Evolutionary conservation across 2,329 filamentous ascomycete genomes (phyloP), one percentile per base, ranked within the genome.

Genomic region (Lasiodiplodia gonubiensis): DNA sequence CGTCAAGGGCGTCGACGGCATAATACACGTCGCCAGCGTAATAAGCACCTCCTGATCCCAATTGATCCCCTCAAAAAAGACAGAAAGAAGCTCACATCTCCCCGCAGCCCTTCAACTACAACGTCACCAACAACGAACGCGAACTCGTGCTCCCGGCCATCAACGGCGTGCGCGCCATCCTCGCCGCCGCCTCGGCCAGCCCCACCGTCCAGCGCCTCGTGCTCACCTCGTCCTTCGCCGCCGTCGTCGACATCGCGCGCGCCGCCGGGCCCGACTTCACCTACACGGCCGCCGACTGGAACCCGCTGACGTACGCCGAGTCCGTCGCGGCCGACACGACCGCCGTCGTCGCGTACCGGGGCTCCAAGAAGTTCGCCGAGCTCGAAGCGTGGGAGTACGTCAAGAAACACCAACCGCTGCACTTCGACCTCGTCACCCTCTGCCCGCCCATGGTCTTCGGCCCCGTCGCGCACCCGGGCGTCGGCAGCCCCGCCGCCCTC

Each of bases 101-200:
- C 2, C 48, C 25, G 10, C 27, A 42, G 48, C 61, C 61, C 12
- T 64, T 54, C 49, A 54, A 25, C 35, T 54, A 53, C 49, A 37
- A 51, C 46, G 25, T 30, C n/a, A 63, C 46, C 59, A 51, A 51
- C 59, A 63, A 81, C 46, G 80, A 83, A 51, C n/a, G 23, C 3
- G 27, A 63, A n/a, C 74, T 85, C 0, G 75, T 85, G 3, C 66
- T 77, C 3, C 83, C 83, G 0, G 82, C 83, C 3, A 81, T 85
- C 46, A 81, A 82, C 49, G 82, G 83, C 2, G 80, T 83, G 1
- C 75, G 73, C 3, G 77, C 81, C 0, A 75, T 85, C 23, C 71
- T 85, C 11, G 72, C 74, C 4, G 76, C 54, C 60, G 23, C 68
- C 21, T 7, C 59, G 27, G 18, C 27, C 11, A 63, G 37, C 46